These are phyloP conservation scores for Pseudogymnoascus sp. DNA, from an alignment of 2,329 filamentous ascomycete genomes.

Conservation along the genomic window DNA sequence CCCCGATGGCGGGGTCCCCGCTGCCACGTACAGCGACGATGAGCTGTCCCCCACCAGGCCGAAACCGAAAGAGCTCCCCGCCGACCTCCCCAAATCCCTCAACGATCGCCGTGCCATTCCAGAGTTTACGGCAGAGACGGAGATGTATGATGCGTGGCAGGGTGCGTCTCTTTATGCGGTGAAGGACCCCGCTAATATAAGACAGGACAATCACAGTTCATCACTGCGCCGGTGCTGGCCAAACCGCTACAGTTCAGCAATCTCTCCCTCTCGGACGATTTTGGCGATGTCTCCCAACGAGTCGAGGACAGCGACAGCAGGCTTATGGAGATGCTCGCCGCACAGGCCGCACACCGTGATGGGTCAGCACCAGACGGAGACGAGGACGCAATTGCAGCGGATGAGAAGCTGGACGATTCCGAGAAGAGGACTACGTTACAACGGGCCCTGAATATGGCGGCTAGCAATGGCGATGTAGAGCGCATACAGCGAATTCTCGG, in stretches of 20 bases:
- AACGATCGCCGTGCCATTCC: slow-evolving; percentile 73
- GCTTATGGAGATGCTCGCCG: slow-evolving; percentile 91
- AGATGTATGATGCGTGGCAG: slow-evolving; percentile 99
- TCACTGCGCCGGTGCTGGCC: slow-evolving; percentile 76
- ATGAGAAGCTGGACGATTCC: slow-evolving; percentile 62
- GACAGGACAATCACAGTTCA: slow-evolving; percentile 87
- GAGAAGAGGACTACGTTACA: slow-evolving; percentile 80
- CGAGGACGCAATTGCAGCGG: slow-evolving; percentile 68
- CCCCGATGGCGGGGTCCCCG: slow-evolving; percentile 34
- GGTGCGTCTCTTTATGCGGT: slow-evolving; percentile 39
- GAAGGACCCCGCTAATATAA: slow-evolving; percentile 15
- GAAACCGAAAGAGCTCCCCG: slow-evolving; percentile 52
- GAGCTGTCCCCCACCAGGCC: slow-evolving; percentile 25
- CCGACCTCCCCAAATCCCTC: slow-evolving; percentile 82
- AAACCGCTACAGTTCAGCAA: slow-evolving; percentile 76
- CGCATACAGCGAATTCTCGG: slow-evolving; percentile 68
- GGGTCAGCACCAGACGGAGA: slow-evolving; percentile 59
- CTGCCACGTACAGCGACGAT: slow-evolving; percentile 49
- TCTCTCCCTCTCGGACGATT: slow-evolving; percentile 60
- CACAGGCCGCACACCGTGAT: slow-evolving; percentile 79
- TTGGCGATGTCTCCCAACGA: slow-evolving; percentile 52
- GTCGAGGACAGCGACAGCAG: slow-evolving; percentile 67
- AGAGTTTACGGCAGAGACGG: slow-evolving; percentile 67
- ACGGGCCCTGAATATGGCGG: slow-evolving; percentile 85
- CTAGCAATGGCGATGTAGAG: slow-evolving; percentile 87